Percentiles rank a stretch among this genome's conserved stretches.
phyloP scores from a whole-genome alignment of 495 filamentous ascomycete genomes.

The Xylaria grammica region DNA sequence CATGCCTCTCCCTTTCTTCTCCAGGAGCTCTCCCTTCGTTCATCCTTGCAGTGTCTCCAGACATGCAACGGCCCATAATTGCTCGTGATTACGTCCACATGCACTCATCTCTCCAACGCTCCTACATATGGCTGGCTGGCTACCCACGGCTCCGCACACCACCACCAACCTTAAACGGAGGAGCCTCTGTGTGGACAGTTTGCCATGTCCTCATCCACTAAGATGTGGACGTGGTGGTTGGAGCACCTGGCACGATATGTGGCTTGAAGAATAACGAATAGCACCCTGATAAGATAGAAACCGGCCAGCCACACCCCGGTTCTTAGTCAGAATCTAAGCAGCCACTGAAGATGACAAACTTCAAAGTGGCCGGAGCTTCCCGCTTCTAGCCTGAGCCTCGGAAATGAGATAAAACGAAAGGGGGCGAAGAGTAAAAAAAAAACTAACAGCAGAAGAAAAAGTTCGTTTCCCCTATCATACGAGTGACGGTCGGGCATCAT shows the following conservation, averaged over 20 bases:
- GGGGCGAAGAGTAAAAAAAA: neutral
- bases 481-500: neutral
- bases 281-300: too few species aligned
- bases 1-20: too few species aligned
- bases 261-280: too few species aligned
- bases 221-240: too few species aligned
- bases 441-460: neutral
- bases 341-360: neutral
- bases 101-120: slow-evolving; percentile 6
- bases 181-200: too few species aligned
- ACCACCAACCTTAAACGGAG: neutral
- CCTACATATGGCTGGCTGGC: too few species aligned
- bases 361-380: neutral
- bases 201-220: too few species aligned
- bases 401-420: neutral
- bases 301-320: too few species aligned
- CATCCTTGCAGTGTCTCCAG: neutral
- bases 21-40: too few species aligned
- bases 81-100: slow-evolving; percentile 17
- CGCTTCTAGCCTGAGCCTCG: neutral
- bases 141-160: too few species aligned
- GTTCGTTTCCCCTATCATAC: too few species aligned
- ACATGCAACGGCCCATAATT: slow-evolving; percentile 7
- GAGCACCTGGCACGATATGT: too few species aligned
- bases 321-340: neutral